phyloP scores from a whole-genome alignment of 2,329 filamentous ascomycete species.

The Fusarium sterilihyphosum region DNA sequence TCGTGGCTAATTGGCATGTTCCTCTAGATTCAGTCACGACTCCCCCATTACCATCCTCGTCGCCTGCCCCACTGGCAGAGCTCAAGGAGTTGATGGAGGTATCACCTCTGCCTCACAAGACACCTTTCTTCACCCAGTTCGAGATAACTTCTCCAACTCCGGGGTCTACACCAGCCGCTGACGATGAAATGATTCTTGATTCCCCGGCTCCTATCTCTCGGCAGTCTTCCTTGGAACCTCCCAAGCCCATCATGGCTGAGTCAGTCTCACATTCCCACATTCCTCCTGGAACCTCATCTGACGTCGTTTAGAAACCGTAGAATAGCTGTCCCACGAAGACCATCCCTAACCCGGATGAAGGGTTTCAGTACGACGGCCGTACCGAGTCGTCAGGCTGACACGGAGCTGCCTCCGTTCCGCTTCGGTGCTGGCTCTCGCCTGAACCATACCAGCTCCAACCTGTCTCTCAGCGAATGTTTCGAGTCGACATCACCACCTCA shows the following conservation, averaged over 20 bases:
- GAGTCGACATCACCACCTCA: constrained; percentile 77
- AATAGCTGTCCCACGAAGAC: constrained; percentile 75
- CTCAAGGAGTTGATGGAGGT: constrained; percentile 96
- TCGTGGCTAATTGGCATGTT: constrained; percentile 38
- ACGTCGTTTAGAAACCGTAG: constrained; percentile 62
- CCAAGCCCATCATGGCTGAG: constrained; percentile 62
- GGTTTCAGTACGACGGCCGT: constrained; percentile 75
- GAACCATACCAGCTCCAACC: constrained; percentile 48
- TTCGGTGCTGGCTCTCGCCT: constrained; percentile 64
- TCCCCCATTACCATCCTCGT: constrained; percentile 84
- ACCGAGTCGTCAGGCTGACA: constrained; percentile 69
- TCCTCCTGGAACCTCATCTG: constrained; percentile 34
- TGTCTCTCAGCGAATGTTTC: constrained; percentile 84
- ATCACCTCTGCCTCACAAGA: constrained; percentile 91
- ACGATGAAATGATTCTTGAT: constrained; percentile 64
- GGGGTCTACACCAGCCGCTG: constrained; percentile 56
- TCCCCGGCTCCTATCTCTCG: constrained; percentile 63
- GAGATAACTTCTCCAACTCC: constrained; percentile 79
- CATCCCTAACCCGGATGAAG: constrained; percentile 79
- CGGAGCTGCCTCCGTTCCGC: constrained; percentile 76
- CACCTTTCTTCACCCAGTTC: constrained; percentile 71
- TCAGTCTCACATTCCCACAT: constrained; percentile 52
- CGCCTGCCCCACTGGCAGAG: constrained; percentile 76
- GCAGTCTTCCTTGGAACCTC: constrained; percentile 58
- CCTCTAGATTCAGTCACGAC: constrained; percentile 78